Conservation (phyloP, 768 basidiomycete genomes). For the Leucocoprinus birnbaumii region DNA sequence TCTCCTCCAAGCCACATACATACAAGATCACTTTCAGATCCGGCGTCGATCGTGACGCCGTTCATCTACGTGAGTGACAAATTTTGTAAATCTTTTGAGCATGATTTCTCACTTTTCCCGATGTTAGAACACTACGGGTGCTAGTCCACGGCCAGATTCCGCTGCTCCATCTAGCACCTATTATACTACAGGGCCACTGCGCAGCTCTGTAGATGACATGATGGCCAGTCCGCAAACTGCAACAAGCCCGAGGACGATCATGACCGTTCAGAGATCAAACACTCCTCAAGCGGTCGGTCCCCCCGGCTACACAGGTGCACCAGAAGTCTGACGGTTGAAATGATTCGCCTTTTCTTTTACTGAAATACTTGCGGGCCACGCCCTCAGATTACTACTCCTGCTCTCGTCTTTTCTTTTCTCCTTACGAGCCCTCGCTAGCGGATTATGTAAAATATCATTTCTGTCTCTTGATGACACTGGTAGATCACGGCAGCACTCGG, state of each 20-base stretch:
- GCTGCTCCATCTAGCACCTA: conserved; percentile 24
- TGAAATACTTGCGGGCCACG: no score
- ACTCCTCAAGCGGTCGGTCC: neutral
- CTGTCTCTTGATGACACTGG: no score
- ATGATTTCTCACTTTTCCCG: neutral
- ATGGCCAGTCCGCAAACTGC: conserved; percentile 15
- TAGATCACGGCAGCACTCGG: no score
- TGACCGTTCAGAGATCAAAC: neutral
- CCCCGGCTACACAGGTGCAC: conserved; percentile 27
- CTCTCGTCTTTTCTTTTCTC: no score
- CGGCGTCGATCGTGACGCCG: conserved; percentile 3
- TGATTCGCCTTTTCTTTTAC: neutral
- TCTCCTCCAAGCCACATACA: neutral
- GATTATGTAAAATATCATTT: no score
- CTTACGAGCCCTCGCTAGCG: no score
- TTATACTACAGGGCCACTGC: conserved; percentile 26
- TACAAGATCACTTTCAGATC: conserved; percentile 2
- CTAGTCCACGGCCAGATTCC: conserved; percentile 19
- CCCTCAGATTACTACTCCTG: no score
- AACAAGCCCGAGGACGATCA: neutral
- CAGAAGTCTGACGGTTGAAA: conserved; percentile 25
- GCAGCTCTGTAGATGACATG: conserved; percentile 29
- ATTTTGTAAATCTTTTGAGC: neutral
- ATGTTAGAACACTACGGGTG: conserved; percentile 20
- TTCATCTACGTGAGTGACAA: conserved; percentile 8